A percentile compares a stretch with the other conserved stretches of the same genome.
Conservation (phyloP, 2,329 filamentous ascomycete species). For the Colletotrichum orchidophilum region DNA sequence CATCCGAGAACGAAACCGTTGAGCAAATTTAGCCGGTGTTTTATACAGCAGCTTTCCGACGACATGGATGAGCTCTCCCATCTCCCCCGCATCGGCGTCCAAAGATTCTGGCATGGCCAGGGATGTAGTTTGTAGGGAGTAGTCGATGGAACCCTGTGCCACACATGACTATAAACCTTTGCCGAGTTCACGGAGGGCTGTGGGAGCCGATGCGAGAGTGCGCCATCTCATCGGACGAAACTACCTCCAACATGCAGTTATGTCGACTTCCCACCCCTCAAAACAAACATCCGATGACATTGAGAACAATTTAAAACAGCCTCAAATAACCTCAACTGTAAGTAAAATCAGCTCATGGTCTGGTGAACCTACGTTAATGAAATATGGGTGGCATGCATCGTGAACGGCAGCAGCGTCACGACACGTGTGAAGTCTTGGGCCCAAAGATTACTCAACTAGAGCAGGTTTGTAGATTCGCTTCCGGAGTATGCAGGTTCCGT, state of each 20-base stretch:
- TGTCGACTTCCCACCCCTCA: neutral
- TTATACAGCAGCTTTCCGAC: neutral
- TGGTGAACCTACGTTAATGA: neutral
- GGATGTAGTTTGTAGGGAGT: neutral
- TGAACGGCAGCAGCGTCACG: neutral
- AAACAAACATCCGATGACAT: neutral
- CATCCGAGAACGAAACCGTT: neutral
- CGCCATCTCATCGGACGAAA: slow-evolving; percentile 9
- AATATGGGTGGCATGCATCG: neutral
- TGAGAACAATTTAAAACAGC: neutral
- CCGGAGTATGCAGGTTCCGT: neutral
- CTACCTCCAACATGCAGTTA: neutral
- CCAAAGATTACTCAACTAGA: neutral
- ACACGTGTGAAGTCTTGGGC: neutral
- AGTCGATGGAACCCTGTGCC: neutral
- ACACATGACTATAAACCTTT: neutral
- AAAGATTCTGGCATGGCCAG: neutral
- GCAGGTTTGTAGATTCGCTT: neutral
- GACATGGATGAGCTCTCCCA: neutral
- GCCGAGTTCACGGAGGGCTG: neutral
- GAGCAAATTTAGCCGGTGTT: neutral
- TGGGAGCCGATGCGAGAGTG: neutral
- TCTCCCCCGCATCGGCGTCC: neutral
- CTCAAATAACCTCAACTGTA: neutral
- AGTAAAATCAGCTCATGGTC: neutral